Conservation (phyloP, 2,329 filamentous ascomycete species). For the Fusarium fracticaudum region DNA sequence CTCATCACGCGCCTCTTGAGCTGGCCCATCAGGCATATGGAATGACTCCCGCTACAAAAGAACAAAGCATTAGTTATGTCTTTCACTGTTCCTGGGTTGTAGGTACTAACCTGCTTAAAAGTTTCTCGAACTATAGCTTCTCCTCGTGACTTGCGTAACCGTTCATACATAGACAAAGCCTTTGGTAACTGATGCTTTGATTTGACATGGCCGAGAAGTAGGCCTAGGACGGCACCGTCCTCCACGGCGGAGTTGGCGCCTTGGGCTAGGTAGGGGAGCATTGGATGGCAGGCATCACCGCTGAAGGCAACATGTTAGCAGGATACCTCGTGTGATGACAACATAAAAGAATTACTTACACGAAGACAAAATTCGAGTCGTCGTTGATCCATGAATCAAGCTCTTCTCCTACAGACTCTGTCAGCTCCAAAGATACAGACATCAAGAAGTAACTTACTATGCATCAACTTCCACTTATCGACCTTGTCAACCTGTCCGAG, state of each 20-base stretch:
- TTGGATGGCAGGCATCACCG: slow-evolving; percentile 71
- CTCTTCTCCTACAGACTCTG: not conserved
- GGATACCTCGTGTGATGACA: accelerated
- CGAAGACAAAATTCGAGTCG: slow-evolving; percentile 59
- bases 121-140: slow-evolving; percentile 69
- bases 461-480: slow-evolving; percentile 11
- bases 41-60: slow-evolving; percentile 58
- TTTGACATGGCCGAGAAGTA: slow-evolving; percentile 62
- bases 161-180: slow-evolving; percentile 57
- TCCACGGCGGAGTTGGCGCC: slow-evolving; percentile 75
- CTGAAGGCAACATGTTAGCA: slow-evolving; percentile 24
- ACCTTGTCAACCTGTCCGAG: slow-evolving; percentile 5
- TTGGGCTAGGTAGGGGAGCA: slow-evolving; percentile 71
- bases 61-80: too few relatives aligned
- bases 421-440: accelerated
- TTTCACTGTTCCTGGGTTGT: too few relatives aligned
- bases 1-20: not conserved
- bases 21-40: slow-evolving; percentile 52
- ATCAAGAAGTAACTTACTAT: not conserved
- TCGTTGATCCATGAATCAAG: slow-evolving; percentile 59
- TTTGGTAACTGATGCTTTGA: slow-evolving; percentile 56
- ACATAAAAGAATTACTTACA: slow-evolving; percentile 43
- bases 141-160: slow-evolving; percentile 58
- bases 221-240: slow-evolving; percentile 72
- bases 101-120: slow-evolving; percentile 55